phyloP scores from a whole-genome alignment of 2,329 filamentous ascomycete genomes.

The Fusarium pininemorale region DNA sequence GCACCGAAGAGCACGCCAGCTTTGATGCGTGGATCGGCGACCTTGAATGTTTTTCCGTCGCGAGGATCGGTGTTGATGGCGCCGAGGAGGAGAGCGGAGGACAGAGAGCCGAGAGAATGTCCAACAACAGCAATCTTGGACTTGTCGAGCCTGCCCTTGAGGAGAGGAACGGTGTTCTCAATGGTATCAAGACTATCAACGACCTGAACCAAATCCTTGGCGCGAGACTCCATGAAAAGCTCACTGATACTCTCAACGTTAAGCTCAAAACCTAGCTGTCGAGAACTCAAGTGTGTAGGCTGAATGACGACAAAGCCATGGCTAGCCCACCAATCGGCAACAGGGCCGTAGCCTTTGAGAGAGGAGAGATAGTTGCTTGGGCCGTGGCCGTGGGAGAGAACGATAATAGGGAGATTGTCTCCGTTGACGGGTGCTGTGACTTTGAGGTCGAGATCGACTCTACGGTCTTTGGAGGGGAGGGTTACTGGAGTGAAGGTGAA shows the following conservation, averaged over 20 bases:
- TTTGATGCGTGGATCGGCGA: slow-evolving; percentile 35
- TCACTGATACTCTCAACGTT: slow-evolving; percentile 19
- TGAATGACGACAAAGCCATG: slow-evolving; percentile 44
- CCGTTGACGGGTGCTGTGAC: slow-evolving; percentile 30
- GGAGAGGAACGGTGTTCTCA: slow-evolving; percentile 31
- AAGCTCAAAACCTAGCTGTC: slow-evolving; percentile 4
- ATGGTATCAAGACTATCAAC: slow-evolving; percentile 39
- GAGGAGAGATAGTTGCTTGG: slow-evolving; percentile 41
- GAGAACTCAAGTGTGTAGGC: slow-evolving; percentile 41
- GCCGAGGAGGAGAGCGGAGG: slow-evolving; percentile 31
- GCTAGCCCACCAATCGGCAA: slow-evolving; percentile 40
- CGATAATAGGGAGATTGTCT: slow-evolving; percentile 33
- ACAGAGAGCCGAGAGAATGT: slow-evolving; percentile 38
- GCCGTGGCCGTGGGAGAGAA: slow-evolving; percentile 43
- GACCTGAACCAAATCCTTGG: slow-evolving; percentile 34
- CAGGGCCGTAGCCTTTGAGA: slow-evolving; percentile 36
- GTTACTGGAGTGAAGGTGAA: slow-evolving; percentile 39
- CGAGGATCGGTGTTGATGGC: slow-evolving; percentile 37
- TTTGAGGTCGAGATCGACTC: slow-evolving; percentile 39
- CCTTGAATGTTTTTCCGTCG: slow-evolving; percentile 16
- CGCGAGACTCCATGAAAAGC: slow-evolving; percentile 35
- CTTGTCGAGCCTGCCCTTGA: slow-evolving; percentile 38
- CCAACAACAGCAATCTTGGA: slow-evolving; percentile 37
- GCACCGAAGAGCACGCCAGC: slow-evolving; percentile 40
- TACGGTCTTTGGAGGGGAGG: slow-evolving; percentile 20